A percentile compares a stretch with the other conserved stretches of the same genome.
These are phyloP conservation scores for Cryptosporidium meleagridis DNA, from an alignment of 169 alveolate species.

Conservation along the genomic window DNA sequence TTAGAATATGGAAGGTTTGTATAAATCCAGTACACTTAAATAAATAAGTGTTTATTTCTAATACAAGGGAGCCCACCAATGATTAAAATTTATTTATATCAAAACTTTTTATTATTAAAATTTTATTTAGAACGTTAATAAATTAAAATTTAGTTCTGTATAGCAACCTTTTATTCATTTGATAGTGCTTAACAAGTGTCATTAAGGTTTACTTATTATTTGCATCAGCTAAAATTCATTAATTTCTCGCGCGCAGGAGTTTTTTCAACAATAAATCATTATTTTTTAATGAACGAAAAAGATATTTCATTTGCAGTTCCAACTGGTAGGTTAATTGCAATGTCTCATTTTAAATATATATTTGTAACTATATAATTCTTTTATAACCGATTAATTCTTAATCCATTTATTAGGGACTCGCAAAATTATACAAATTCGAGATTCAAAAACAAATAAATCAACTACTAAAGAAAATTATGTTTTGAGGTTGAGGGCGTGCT, in stretches of 20 bases:
- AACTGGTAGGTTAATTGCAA: conserved; percentile 41
- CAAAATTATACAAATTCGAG: conserved; percentile 38
- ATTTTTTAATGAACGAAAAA: conserved; percentile 15
- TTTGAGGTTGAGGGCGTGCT: conserved; percentile 86
- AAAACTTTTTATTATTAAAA: no score
- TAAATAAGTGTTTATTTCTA: background rate
- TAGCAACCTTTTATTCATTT: no score
- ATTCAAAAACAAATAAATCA: conserved; percentile 48
- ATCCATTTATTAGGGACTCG: conserved; percentile 19
- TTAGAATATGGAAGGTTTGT: background rate
- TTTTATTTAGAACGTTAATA: no score
- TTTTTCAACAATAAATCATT: background rate
- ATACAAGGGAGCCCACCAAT: no score
- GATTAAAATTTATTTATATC: background rate
- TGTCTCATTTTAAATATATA: background rate
- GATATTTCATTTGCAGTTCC: conserved; percentile 64
- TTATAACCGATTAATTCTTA: background rate
- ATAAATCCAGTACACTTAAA: background rate
- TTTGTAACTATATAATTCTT: background rate
- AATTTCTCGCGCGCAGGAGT: background rate
- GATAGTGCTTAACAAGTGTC: background rate
- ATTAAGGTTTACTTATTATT: no score
- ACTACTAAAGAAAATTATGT: conserved; percentile 58
- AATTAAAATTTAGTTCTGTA: background rate
- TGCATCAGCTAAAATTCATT: background rate